Base-by-base conservation (phyloP, 371 early-diverging fungal species). In the Syncephalastrum contaminatum region DNA sequence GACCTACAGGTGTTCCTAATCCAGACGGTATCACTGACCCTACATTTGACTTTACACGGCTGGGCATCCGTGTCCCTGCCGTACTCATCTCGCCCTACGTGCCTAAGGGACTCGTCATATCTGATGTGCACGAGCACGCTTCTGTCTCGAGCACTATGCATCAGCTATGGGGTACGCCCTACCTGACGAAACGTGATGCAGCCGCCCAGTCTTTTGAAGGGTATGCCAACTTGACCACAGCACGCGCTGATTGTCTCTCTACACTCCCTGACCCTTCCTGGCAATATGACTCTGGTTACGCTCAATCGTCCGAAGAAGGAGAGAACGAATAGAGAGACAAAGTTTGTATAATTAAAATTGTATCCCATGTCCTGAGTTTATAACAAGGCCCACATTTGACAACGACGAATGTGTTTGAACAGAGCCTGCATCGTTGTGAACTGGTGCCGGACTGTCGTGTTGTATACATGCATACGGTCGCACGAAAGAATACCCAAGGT, bases 21-120 rank as follows among this genome's bases (percentile, higher is more conserved):
- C 73, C 69, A 15, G 68, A 67, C 41, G 64, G 60, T 12, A 62
- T 69, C 24, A 58, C 53, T 2, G 39, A 58, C 42, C 60, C 60
- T 21, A 52, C 58, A 39, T 68, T 63, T 53, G 46, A 60, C 16
- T 64, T 68, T 56, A 57, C 56, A 21, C 60, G 68, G 19, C 55
- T 63, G 5, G 78, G 81, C 13, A 49, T 73, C 21, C 69, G 81
- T 36, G 81, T 81, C 3, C 78, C 78, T 18, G 66, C 78, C 6
- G 44, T 76, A 43, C 41, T 75, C 21, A 60, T 75, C 30, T 66
- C 67, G 15, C 72, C 81, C 5, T 59, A 64, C 59, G 54, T 74
- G 44, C 27, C 24, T 14, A 64, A 65, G 40, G 75, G 74, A 2
- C 43, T 53, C 12, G 53, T 58, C 19, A 22, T 51, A 13, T 46